Percentiles rank a stretch among this genome's conserved stretches.
phyloP scores from a whole-genome alignment of 1,284 basidiomycete genomes.

The Ceratobasidium sp. region DNA sequence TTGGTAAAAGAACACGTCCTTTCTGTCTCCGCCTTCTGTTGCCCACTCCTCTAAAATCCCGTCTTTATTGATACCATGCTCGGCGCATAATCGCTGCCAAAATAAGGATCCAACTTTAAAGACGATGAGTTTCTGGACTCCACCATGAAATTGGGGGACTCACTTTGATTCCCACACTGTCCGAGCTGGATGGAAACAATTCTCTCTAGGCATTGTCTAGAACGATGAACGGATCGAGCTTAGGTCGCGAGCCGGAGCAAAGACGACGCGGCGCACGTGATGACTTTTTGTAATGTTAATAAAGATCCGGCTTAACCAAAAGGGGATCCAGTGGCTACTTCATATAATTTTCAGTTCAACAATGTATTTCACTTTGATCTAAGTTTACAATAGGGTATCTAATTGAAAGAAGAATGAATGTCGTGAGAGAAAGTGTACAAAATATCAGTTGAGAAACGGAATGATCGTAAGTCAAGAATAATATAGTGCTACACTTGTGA shows the following conservation, averaged over 20 bases:
- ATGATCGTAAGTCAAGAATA: constrained; percentile 22
- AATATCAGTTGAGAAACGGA: constrained; percentile 12
- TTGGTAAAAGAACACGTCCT: constrained; percentile 99
- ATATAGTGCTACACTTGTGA: constrained; percentile 18
- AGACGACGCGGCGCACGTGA: constrained; percentile 24
- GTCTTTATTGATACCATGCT: constrained; percentile 93
- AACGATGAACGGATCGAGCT: background rate
- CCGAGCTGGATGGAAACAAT: constrained; percentile 89
- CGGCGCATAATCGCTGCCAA: constrained; percentile 95
- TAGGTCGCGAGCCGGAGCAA: constrained; percentile 11
- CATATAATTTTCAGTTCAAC: constrained; percentile 19
- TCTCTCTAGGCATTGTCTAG: constrained; percentile 77
- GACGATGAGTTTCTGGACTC: constrained; percentile 18
- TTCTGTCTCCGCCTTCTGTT: constrained; percentile 91
- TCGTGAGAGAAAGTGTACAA: constrained; percentile 18
- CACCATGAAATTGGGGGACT: constrained; percentile 47
- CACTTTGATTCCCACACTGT: constrained; percentile 97
- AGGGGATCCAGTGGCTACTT: background rate
- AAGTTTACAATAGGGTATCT: constrained; percentile 22
- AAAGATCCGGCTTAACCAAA: background rate
- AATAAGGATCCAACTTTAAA: constrained; percentile 83
- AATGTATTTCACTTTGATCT: constrained; percentile 21
- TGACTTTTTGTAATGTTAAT: background rate
- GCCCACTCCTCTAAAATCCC: constrained; percentile 96
- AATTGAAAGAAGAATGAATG: constrained; percentile 6